phyloP scores from a whole-genome alignment of 345 rosid genomes.

The Excoecaria cochinchinensis region DNA sequence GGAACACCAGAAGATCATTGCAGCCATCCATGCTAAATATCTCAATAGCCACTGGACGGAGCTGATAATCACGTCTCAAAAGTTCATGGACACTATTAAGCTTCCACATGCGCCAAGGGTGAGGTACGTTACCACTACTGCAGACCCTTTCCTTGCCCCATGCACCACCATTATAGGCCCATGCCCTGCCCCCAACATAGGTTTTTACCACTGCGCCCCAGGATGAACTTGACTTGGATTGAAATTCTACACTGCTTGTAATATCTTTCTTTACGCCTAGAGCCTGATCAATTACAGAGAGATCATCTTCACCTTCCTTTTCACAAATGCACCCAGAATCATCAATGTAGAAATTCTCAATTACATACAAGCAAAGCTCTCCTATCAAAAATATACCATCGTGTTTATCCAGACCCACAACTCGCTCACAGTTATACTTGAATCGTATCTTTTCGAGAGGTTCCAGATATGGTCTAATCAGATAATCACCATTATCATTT shows the following conservation, averaged over 20 bases:
- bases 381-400: conserved; percentile 98
- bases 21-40: conserved; percentile 99
- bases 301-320: conserved; percentile 92
- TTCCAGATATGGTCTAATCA: conserved; percentile 95
- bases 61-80: conserved; percentile 97
- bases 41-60: conserved; percentile 98
- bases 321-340: conserved; percentile 84
- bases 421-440: conserved; percentile 95
- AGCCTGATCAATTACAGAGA: conserved; percentile 99
- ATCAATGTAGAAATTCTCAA: conserved; percentile 90
- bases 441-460: conserved; percentile 86
- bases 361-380: conserved; percentile 81
- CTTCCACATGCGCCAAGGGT: conserved; percentile 99
- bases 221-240: conserved; percentile 82
- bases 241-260: conserved; percentile 70
- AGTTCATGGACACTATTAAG: conserved; percentile 91
- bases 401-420: conserved; percentile 95
- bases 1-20: conserved; percentile 95
- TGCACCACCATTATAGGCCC: conserved; percentile 99
- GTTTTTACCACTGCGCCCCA: conserved; percentile 61
- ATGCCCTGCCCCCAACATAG: conserved; percentile 86
- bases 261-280: conserved; percentile 95
- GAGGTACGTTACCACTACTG: conserved; percentile 76
- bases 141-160: conserved; percentile 97
- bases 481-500: conserved; percentile 91